Evolutionary conservation across 495 filamentous ascomycete genomes (phyloP), one percentile per base, ranked within the genome.

Genomic region (Corynascus novoguineensis): DNA sequence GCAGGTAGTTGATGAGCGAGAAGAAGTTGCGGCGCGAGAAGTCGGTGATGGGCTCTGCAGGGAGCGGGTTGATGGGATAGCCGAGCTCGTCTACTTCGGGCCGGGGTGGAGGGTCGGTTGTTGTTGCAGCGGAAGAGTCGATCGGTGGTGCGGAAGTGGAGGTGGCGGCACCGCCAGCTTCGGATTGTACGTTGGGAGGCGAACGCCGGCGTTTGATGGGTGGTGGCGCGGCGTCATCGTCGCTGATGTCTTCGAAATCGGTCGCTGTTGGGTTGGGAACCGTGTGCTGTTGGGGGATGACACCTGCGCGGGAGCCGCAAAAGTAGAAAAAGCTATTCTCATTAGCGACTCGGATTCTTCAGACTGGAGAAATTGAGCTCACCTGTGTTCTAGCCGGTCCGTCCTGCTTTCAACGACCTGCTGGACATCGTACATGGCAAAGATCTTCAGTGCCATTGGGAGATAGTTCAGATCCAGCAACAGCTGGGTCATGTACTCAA

Each of bases 1-100:
- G 90, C 17, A 98, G 80, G 73, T 90, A 88, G 72, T 93, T 97
- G 78, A 97, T 96, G 50, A 84, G 80, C 7, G 88, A 85, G 78
- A 92, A 95, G 79, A 97, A 95, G 73, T 92, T 92, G 60, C 95
- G 88, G 71, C 89, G 91, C 24, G 89, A 92, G 78, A 88, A 97
- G 61, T 84, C 83, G 8, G 88, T 96, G 59, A 97, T 91, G 24
- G 90, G 89, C 55, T 88, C 84, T 28, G 85, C 81, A 3, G 90
- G 89, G 15, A 75, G 67, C 25, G 73, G 71, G 64, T 75, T 78
- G 45, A 80, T 68, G 9, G 91, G 88, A 64, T 88, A 87, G 55
- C 90, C 91, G 24, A 96, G 75, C 67, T 96, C 91, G 71, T 96
- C 90, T 28, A 95, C 89, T 72, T 92, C 87, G 3, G 89, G 90